phyloP scores from a whole-genome alignment of 805 yeast species.

The Ogataea henricii region DNA sequence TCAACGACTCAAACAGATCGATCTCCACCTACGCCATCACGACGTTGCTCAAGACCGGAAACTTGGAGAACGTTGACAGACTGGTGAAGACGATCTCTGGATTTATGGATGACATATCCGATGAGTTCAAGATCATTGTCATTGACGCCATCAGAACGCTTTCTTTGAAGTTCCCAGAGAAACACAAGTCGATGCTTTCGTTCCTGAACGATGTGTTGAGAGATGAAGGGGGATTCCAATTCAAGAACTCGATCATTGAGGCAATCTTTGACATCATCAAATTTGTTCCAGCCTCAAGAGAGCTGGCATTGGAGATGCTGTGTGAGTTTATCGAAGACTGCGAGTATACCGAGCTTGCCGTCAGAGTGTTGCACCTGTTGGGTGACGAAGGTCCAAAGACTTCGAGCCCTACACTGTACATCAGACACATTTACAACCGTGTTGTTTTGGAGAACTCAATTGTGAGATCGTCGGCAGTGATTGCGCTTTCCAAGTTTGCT shows the following conservation, averaged over 20 bases:
- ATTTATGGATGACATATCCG: constrained; percentile 90
- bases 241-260: constrained; percentile 86
- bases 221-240: constrained; percentile 86
- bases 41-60: constrained; percentile 92
- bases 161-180: constrained; percentile 90
- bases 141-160: constrained; percentile 92
- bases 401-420: constrained; percentile 81
- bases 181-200: constrained; percentile 76
- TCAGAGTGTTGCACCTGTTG: constrained; percentile 85
- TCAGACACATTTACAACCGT: constrained; percentile 95
- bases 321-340: constrained; percentile 99
- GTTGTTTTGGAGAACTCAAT: constrained; percentile 94
- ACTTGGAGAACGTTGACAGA: constrained; percentile 84
- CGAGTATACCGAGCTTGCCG: constrained; percentile 90
- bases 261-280: constrained; percentile 90
- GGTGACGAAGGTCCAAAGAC: constrained; percentile 95
- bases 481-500: constrained; percentile 89
- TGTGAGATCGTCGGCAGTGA: constrained; percentile 93
- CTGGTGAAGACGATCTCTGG: constrained; percentile 83
- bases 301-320: constrained; percentile 78
- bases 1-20: constrained; percentile 86
- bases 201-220: constrained; percentile 84
- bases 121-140: constrained; percentile 92
- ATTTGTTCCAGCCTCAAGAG: constrained; percentile 81
- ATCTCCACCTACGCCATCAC: constrained; percentile 97